These are phyloP conservation scores for Gnomoniopsis smithogilvyi DNA, from an alignment of 2,329 filamentous ascomycete species.

Conservation along the genomic window DNA sequence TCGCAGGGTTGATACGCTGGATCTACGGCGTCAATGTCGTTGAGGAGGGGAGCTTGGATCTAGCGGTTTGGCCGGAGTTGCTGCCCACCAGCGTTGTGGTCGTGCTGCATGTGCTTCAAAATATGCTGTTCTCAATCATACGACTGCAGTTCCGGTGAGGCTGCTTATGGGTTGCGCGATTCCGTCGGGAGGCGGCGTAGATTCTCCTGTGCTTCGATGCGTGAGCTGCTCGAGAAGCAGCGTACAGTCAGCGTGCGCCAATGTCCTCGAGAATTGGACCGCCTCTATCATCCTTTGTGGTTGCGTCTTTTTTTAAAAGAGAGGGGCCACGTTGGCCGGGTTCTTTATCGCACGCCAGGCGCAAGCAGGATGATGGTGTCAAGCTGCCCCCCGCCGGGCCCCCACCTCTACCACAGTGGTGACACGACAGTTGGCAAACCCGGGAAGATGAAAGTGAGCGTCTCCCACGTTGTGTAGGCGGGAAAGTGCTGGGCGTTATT, in stretches of 20 bases:
- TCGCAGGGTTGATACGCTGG: conserved; percentile 54
- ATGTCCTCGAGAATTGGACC: no score
- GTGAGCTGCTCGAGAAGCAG: not conserved
- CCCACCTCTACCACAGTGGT: not conserved
- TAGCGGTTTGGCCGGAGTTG: conserved; percentile 65
- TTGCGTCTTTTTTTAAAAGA: not conserved
- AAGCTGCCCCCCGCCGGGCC: not conserved
- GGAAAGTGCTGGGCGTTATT: no score
- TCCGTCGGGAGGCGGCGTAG: not conserved
- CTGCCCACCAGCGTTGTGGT: conserved; percentile 64
- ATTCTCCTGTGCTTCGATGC: not conserved
- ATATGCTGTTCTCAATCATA: conserved; percentile 70
- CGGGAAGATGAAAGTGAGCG: no score
- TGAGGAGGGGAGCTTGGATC: conserved; percentile 60
- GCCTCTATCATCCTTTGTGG: not conserved
- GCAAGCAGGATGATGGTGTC: not conserved
- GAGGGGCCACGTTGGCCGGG: not conserved
- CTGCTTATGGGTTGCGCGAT: not conserved
- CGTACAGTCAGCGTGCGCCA: not conserved
- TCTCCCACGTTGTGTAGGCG: no score
- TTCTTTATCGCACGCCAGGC: not conserved
- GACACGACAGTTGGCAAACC: not conserved
- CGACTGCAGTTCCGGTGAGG: conserved; percentile 53
- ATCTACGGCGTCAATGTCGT: conserved; percentile 62
- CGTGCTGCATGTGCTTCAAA: conserved; percentile 66